Evolutionary conservation across 2,329 filamentous ascomycete genomes (phyloP), one percentile per base, ranked within the genome.

Genomic region (Ophiostoma ulmi): DNA sequence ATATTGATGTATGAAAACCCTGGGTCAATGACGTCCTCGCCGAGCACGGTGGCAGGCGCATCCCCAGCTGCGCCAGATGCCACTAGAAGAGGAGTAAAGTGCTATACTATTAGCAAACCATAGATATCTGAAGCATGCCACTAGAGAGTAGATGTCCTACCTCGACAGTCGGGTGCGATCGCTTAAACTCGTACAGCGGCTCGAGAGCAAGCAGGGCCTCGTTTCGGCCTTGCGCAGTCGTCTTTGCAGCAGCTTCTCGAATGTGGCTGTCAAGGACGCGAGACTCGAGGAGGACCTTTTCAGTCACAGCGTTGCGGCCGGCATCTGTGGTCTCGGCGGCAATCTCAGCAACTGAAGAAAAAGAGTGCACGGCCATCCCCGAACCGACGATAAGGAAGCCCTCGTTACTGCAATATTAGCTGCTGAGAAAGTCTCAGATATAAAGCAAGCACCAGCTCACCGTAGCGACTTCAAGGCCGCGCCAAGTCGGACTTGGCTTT

Each of bases 141-240:
- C n/a, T 10, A n/a, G n/a, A 11, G 52, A 58, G n/a, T 4, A 11
- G 14, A 48, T 3, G 31, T 20, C 65, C 2, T 64, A 39, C 63
- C 35, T 72, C 71, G 31, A 72, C 71, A 3, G 71, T 72, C 17
- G 68, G 68, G 35, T 72, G 71, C 22, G 71, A 68, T 31, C 71
- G 64, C 71, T 69, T 68, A n/a, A 72, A 72, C 48, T 68, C 68
- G 39, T 58, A 38, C 38, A 72, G 41, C 22, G 68, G 52, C 66
- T 70, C 71, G 22, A 72, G 65, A 0, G 66, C 39, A 17, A 72
- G 68, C 52, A 70, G 69, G 2, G 71, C 71, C 2, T 48, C 41
- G 1, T 38, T 7, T 10, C 71, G 61, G 14, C 55, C 71, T 1
- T 58, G 64, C 10, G 55, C 22, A 26, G 20, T 26, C 52, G 52